Evolutionary conservation across 257 asterid genomes (phyloP), one percentile per base, ranked within the genome.

Genomic region (Asclepias syriaca): DNA sequence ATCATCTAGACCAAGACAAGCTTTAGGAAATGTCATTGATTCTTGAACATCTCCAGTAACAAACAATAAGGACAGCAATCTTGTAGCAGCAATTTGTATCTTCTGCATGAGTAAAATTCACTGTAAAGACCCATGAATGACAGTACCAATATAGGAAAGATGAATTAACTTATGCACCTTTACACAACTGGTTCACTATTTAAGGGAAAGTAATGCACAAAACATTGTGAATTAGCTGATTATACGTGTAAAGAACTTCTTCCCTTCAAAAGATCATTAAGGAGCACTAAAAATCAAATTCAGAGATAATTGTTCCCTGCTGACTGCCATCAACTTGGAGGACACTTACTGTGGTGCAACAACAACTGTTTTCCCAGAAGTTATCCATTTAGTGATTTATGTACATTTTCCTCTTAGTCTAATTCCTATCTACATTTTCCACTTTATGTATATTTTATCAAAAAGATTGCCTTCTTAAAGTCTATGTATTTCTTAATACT

Each of bases 1-100:
- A 80, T 90, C 95, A 74, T 87, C 95, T 86, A 95, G 87, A 77
- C 92, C 87, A 68, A 95, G 88, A 82, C 85, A 82, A 68, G 84
- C 86, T 77, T 86, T 87, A 80, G 77, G 80, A 81, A 79, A 75
- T 43, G 84, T 76, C 69, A 65, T 81, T 55, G 87, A 82, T 43
- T 84, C 85, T 54, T 85, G 81, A 72, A 77, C 80, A 77, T 85
- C 95, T 58, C 77, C 81, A 70, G 80, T 75, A 77, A 73, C 69
- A 78, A 90, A 90, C 75, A 92, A 79, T 74, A 75, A 77, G 59
- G 95, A 88, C 60, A 92, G 86, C 89, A 95, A 82, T 79, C 87
- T 90, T 75, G 91, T 88, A 13, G 96, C 92, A 76, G 87, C 84
- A 46, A 81, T 65, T 83, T 90, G 99, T 77, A 92, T 87, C 77